These are phyloP conservation scores for Fusarium sp. DNA, from an alignment of 2,329 filamentous ascomycete species.

Conservation along the genomic window DNA sequence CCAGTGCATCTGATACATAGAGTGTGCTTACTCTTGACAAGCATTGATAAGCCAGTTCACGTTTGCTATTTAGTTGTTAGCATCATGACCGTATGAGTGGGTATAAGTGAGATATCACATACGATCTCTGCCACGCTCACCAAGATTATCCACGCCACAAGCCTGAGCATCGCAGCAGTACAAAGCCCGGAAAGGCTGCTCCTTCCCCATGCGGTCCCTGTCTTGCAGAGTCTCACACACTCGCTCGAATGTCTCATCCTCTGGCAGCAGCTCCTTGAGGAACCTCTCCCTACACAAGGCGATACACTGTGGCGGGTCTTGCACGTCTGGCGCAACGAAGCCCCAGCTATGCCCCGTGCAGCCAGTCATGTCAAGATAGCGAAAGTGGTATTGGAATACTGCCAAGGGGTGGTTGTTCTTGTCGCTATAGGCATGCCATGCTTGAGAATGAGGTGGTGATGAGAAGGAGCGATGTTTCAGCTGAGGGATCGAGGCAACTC, in stretches of 20 bases:
- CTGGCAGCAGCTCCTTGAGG: constrained; percentile 46
- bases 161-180: constrained; percentile 65
- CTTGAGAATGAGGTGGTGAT: not conserved
- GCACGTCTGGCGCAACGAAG: constrained; percentile 46
- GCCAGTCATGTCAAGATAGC: constrained; percentile 14
- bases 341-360: constrained; percentile 49
- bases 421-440: constrained; percentile 13
- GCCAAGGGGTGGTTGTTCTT: constrained; percentile 13
- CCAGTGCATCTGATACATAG: not conserved
- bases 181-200: constrained; percentile 56
- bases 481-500: constrained; percentile 41
- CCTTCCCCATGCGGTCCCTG: constrained; percentile 42
- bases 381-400: not conserved
- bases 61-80: constrained; percentile 56
- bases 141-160: constrained; percentile 60
- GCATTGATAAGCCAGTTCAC: constrained; percentile 64
- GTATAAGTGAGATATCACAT: constrained; percentile 34
- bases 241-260: constrained; percentile 48
- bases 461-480: constrained; percentile 36
- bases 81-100: not conserved
- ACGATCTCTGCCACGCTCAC: constrained; percentile 58
- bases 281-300: constrained; percentile 52
- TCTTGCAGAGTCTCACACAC: constrained; percentile 52
- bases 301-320: constrained; percentile 53
- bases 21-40: constrained; percentile 61